Conservation (phyloP, 2,329 filamentous ascomycete genomes). For the Botrytis elliptica region DNA sequence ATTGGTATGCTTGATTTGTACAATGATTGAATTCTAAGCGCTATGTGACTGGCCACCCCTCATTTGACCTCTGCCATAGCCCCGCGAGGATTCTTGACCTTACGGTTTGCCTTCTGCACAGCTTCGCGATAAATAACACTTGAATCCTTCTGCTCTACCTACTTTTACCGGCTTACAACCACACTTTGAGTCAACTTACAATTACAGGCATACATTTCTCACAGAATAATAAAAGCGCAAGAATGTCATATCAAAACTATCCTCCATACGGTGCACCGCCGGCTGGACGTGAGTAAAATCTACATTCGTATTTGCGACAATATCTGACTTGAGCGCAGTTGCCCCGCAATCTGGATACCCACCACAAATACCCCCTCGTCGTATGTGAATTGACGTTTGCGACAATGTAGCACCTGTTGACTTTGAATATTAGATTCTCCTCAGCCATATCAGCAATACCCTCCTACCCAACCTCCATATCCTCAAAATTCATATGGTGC, state of each 20-base stretch:
- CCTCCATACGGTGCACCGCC: slow-evolving; percentile 27
- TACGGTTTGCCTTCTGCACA: neutral
- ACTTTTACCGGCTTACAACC: neutral
- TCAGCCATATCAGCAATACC: slow-evolving; percentile 26
- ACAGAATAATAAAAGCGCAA: neutral
- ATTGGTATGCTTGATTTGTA: neutral
- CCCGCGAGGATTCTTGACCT: slow-evolving; percentile 1
- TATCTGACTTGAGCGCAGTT: slow-evolving; percentile 22
- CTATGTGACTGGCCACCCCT: slow-evolving; percentile 5
- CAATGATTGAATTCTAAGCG: neutral
- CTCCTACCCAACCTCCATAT: slow-evolving; percentile 26
- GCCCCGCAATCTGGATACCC: slow-evolving; percentile 21
- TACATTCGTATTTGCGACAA: slow-evolving; percentile 21
- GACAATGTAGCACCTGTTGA: neutral
- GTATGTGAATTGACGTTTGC: neutral
- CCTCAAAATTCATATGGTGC: slow-evolving; percentile 29
- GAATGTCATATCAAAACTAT: slow-evolving; percentile 22
- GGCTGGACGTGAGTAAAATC: slow-evolving; percentile 25
- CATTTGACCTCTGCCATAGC: slow-evolving; percentile 6
- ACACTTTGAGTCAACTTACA: neutral
- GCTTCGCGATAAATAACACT: neutral
- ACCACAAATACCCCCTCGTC: slow-evolving; percentile 18
- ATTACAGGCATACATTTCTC: neutral
- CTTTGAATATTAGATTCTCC: slow-evolving; percentile 12
- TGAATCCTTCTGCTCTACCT: slow-evolving; percentile 1